These are phyloP conservation scores for Boletellus ananas DNA, from an alignment of 768 basidiomycete species.

Conservation along the genomic window DNA sequence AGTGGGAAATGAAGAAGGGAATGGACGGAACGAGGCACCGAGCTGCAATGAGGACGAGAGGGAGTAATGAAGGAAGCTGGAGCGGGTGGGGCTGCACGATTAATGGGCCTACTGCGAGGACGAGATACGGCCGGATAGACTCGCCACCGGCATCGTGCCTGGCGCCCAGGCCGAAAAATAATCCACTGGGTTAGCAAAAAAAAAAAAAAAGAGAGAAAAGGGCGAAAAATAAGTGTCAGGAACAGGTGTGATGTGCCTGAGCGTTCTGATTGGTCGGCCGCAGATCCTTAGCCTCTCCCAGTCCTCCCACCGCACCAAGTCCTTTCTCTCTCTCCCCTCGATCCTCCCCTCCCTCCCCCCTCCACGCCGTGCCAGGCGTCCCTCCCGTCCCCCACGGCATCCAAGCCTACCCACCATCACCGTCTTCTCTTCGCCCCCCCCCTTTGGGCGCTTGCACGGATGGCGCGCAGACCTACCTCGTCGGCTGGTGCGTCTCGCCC, in stretches of 20 bases:
- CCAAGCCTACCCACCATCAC: background rate
- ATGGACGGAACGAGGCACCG: slow-evolving; percentile 4
- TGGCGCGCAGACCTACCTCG: slow-evolving; percentile 30
- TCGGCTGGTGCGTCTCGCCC: slow-evolving; percentile 31
- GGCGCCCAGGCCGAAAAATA: background rate
- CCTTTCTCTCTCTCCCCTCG: slow-evolving; percentile 23
- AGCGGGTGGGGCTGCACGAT: too few relatives aligned
- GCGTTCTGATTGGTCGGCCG: slow-evolving; percentile 30
- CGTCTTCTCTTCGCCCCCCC: background rate
- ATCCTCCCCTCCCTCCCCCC: slow-evolving; percentile 11
- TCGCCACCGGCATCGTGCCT: background rate
- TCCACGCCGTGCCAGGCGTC: slow-evolving; percentile 9
- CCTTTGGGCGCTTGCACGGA: slow-evolving; percentile 7
- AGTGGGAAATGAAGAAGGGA: background rate
- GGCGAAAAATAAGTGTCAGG: slow-evolving; percentile 26
- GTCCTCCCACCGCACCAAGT: slow-evolving; percentile 30
- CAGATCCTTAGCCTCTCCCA: slow-evolving; percentile 30
- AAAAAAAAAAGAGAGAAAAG: slow-evolving; percentile 4
- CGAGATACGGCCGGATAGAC: background rate
- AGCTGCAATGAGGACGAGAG: slow-evolving; percentile 3
- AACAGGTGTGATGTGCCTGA: slow-evolving; percentile 36
- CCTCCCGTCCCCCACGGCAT: slow-evolving; percentile 1
- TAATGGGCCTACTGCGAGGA: too few relatives aligned
- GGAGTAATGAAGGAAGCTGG: slow-evolving; percentile 5
- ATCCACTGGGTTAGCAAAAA: background rate